Evolutionary conservation across 2,329 filamentous ascomycete genomes (phyloP).

Genomic region (Calonectria leucothoes): DNA sequence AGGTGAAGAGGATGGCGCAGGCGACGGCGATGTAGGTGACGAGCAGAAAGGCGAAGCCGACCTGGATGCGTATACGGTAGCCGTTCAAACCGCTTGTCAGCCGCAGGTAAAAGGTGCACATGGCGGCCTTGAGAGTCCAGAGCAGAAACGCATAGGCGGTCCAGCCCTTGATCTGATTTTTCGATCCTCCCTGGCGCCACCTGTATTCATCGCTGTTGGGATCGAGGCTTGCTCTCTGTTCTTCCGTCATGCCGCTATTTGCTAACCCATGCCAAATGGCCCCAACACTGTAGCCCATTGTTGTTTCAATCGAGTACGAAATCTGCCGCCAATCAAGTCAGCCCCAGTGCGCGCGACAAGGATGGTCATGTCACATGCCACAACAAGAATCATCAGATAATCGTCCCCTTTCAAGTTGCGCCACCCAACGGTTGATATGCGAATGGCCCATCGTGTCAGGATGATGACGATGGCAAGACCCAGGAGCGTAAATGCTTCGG

Average conservation of each 20-base stretch:
- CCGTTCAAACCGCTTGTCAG: constrained; percentile 48
- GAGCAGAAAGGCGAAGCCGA: constrained; percentile 46
- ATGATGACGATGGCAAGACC: constrained; percentile 60
- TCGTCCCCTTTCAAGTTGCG: constrained; percentile 56
- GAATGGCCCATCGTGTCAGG: constrained; percentile 57
- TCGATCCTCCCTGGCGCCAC: constrained; percentile 58
- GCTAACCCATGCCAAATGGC: constrained; percentile 54
- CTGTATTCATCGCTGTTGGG: constrained; percentile 54
- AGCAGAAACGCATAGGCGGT: constrained; percentile 60
- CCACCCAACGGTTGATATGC: constrained; percentile 53
- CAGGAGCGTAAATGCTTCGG: constrained; percentile 52
- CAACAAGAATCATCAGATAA: constrained; percentile 48
- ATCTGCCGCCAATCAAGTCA: not conserved
- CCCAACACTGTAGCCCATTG: constrained; percentile 48
- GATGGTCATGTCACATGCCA: not conserved
- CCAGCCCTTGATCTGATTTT: constrained; percentile 64
- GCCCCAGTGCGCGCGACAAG: not conserved
- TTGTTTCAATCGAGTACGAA: constrained; percentile 33
- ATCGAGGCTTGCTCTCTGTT: constrained; percentile 54
- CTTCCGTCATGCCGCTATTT: constrained; percentile 62
- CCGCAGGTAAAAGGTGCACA: constrained; percentile 62
- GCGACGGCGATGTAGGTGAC: constrained; percentile 46
- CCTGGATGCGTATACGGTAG: constrained; percentile 37
- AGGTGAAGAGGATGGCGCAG: constrained; percentile 46
- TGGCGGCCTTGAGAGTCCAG: constrained; percentile 63